These are phyloP conservation scores for Cadophora sp. DNA, from an alignment of 2,329 filamentous ascomycete species.

Conservation along the genomic window DNA sequence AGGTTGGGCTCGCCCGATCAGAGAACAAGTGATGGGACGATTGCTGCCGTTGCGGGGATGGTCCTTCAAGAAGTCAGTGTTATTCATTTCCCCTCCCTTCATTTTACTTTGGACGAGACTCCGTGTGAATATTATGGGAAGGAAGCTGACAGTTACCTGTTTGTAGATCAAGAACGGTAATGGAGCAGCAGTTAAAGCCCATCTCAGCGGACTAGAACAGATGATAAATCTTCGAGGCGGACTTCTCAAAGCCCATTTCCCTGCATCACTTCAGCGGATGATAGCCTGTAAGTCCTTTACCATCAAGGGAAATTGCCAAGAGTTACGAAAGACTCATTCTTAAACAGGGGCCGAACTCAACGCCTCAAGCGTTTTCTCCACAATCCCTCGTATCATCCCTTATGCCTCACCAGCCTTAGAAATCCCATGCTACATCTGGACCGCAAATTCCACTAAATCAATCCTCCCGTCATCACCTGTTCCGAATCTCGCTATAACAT, in stretches of 20 bases:
- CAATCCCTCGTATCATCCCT: neutral
- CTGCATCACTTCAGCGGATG: neutral
- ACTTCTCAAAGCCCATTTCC: neutral
- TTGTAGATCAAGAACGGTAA: constrained; percentile 1
- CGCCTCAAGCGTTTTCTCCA: constrained; percentile 5
- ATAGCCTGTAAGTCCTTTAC: neutral
- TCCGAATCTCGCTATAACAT: neutral
- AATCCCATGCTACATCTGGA: neutral
- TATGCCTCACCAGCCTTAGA: neutral
- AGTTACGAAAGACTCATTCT: neutral
- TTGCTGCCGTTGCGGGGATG: constrained; percentile 7
- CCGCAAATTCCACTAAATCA: neutral
- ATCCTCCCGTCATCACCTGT: neutral
- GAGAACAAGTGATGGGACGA: constrained; percentile 7
- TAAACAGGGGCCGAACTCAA: constrained; percentile 7
- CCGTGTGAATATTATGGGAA: neutral
- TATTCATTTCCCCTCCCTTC: neutral
- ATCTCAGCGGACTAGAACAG: constrained; percentile 3
- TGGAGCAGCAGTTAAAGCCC: neutral
- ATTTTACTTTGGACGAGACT: neutral
- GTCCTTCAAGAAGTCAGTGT: neutral
- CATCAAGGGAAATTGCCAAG: neutral
- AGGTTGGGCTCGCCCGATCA: neutral
- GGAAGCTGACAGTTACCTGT: neutral
- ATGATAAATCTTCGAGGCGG: constrained; percentile 9